Percentiles rank a stretch among this genome's conserved stretches.
These are phyloP conservation scores for Penicillium sp. DNA, from an alignment of 2,329 filamentous ascomycete genomes.

Conservation along the genomic window DNA sequence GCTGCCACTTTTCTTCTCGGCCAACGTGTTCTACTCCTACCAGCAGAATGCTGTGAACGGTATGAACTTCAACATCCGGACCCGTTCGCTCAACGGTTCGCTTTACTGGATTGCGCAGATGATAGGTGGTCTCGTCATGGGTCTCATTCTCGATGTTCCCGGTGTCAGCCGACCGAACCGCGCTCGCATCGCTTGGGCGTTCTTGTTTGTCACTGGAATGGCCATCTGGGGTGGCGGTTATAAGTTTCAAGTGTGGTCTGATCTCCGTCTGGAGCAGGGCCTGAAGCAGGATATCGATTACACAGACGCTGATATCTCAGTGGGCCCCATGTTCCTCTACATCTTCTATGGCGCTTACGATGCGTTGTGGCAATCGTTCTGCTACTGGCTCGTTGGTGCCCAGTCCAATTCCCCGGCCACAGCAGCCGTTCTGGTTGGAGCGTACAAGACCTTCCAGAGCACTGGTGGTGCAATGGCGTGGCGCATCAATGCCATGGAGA, in stretches of 20 bases:
- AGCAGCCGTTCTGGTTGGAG: conserved; percentile 47
- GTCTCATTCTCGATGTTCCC: conserved; percentile 39
- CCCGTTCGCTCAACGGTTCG: conserved; percentile 54
- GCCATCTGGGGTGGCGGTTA: conserved; percentile 62
- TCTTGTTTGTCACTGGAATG: conserved; percentile 52
- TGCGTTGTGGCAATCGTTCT: conserved; percentile 63
- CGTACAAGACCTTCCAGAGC: conserved; percentile 49
- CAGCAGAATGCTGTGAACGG: conserved; percentile 58
- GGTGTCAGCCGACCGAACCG: conserved; percentile 46
- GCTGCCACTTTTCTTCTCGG: conserved; percentile 55
- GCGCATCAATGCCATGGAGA: conserved; percentile 42
- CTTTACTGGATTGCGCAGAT: conserved; percentile 59
- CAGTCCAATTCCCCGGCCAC: conserved; percentile 43
- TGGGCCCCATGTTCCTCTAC: conserved; percentile 66
- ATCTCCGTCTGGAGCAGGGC: conserved; percentile 40
- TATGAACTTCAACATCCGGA: conserved; percentile 54
- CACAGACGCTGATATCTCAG: conserved; percentile 49
- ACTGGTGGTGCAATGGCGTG: conserved; percentile 48
- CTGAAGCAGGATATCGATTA: conserved; percentile 50
- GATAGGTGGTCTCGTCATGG: conserved; percentile 50
- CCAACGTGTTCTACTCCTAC: conserved; percentile 58
- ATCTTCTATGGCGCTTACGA: conserved; percentile 70
- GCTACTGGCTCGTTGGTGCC: conserved; percentile 60
- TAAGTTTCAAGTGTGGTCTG: conserved; percentile 60
- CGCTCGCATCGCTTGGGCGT: conserved; percentile 47